phyloP scores from a whole-genome alignment of 768 basidiomycete genomes.

The Neoboletus magnificus region DNA sequence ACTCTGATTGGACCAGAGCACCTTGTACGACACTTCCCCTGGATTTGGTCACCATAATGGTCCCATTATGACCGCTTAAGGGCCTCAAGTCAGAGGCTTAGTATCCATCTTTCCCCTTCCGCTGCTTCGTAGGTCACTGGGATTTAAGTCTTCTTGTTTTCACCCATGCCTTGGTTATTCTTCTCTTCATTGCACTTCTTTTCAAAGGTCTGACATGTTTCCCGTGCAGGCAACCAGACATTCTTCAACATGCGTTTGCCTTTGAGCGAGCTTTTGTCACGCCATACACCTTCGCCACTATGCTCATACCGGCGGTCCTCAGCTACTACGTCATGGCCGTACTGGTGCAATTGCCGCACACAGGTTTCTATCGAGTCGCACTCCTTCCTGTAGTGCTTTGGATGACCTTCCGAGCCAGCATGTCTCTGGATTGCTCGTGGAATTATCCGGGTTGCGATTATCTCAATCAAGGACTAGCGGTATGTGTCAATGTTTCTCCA shows the following conservation, averaged over 20 bases:
- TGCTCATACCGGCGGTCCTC: constrained; percentile 41
- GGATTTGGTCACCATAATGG: too few species aligned
- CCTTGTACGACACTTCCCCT: too few species aligned
- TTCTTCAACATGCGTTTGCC: constrained; percentile 11
- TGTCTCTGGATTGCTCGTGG: constrained; percentile 24
- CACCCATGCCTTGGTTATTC: constrained; percentile 16
- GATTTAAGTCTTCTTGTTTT: background rate
- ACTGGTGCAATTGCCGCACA: constrained; percentile 48
- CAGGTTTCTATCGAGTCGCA: constrained; percentile 41
- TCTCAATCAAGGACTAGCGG: constrained; percentile 22
- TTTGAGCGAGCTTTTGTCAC: too few species aligned
- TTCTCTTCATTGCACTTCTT: background rate
- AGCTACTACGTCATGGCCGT: constrained; percentile 52
- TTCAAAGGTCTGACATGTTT: background rate
- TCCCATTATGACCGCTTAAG: too few species aligned
- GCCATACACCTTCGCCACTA: constrained; percentile 33
- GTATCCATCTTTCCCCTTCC: background rate
- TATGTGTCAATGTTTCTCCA: constrained; percentile 2
- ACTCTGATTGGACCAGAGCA: too few species aligned
- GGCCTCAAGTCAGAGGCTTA: too few species aligned
- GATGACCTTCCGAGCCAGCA: constrained; percentile 39
- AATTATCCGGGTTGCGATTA: constrained; percentile 7
- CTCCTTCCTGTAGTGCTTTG: constrained; percentile 49
- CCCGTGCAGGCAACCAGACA: constrained; percentile 3
- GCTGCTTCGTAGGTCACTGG: background rate